Conservation (phyloP, 495 filamentous ascomycete species). For the Paragyromitra xinjiangensis region DNA sequence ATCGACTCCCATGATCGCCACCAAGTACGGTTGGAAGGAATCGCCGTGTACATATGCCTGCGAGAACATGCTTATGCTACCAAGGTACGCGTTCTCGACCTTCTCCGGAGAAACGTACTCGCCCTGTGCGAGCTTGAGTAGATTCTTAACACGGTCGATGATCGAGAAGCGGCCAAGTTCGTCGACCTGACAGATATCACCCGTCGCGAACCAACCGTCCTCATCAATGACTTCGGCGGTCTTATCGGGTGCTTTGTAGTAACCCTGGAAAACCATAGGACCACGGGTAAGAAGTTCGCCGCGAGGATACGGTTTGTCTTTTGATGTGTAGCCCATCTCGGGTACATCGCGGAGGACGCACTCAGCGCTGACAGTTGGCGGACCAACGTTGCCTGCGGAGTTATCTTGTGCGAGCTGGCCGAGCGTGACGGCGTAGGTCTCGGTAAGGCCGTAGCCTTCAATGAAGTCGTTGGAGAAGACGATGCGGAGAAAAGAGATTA, state of each 20-base stretch:
- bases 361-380: constrained; percentile 72
- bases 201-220: constrained; percentile 97
- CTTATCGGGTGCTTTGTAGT: constrained; percentile 87
- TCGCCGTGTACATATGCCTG: constrained; percentile 94
- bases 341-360: constrained; percentile 85
- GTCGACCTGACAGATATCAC: constrained; percentile 87
- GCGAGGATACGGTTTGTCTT: constrained; percentile 91
- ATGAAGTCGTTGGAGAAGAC: constrained; percentile 79
- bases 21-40: constrained; percentile 79
- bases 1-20: constrained; percentile 86
- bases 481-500: constrained; percentile 88
- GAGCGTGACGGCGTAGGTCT: constrained; percentile 84
- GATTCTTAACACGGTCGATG: constrained; percentile 96
- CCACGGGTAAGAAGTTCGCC: constrained; percentile 90
- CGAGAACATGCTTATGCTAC: constrained; percentile 76
- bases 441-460: constrained; percentile 95
- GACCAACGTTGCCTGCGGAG: constrained; percentile 82
- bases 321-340: constrained; percentile 91
- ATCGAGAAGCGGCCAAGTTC: constrained; percentile 86
- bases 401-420: constrained; percentile 76
- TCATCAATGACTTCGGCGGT: constrained; percentile 81
- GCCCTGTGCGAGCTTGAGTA: constrained; percentile 95
- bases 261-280: constrained; percentile 78
- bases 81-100: constrained; percentile 91
- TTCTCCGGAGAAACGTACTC: constrained; percentile 98